These are phyloP conservation scores for Fusarium buharicum DNA, from an alignment of 2,329 filamentous ascomycete genomes.

Conservation along the genomic window DNA sequence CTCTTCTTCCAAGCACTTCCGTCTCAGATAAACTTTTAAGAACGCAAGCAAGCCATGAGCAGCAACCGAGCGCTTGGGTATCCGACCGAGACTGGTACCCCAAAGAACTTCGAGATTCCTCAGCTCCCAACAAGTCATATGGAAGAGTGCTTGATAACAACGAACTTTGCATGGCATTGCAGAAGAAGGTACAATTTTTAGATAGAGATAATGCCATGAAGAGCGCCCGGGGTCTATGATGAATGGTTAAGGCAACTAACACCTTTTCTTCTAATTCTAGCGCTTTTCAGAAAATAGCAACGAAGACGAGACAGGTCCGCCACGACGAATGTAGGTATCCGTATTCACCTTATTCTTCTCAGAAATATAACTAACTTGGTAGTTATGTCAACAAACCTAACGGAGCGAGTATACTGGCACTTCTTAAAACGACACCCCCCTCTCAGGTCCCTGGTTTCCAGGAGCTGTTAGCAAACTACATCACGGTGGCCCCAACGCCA, in stretches of 20 bases:
- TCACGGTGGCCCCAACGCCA: slow-evolving; percentile 7
- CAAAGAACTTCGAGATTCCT: no score
- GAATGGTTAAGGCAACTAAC: not conserved
- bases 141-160: not conserved
- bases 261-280: not conserved
- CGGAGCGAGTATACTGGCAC: not conserved
- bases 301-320: not conserved
- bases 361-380: not conserved
- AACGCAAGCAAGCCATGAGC: no score
- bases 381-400: slow-evolving; percentile 33
- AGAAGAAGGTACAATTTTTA: slow-evolving; percentile 14
- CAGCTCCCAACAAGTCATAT: no score
- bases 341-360: not conserved
- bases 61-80: slow-evolving; percentile 9
- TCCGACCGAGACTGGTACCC: slow-evolving; percentile 12
- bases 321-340: slow-evolving; percentile 13
- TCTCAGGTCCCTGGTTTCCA: slow-evolving; percentile 3
- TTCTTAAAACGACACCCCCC: slow-evolving; percentile 10
- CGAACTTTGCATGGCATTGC: not conserved
- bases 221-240: no score
- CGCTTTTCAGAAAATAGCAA: not conserved
- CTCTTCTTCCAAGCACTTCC: not conserved
- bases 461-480: slow-evolving; percentile 19
- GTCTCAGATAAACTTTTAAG: not conserved
- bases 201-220: no score